phyloP scores from a whole-genome alignment of 2,329 filamentous ascomycete genomes.

The Exophiala sp. region DNA sequence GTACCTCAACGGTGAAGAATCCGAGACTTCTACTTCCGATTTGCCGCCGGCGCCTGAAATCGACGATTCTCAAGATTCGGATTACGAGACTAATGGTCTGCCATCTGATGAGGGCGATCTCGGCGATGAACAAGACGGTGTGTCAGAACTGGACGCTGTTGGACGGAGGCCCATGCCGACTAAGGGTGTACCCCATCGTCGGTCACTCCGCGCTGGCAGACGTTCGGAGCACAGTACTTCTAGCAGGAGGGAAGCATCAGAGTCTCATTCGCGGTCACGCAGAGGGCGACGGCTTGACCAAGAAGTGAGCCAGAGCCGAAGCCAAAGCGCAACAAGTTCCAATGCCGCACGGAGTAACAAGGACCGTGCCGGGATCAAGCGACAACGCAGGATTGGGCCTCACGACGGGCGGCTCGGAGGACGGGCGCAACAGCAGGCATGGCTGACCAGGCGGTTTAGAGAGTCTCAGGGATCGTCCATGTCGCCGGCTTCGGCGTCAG shows the following conservation, averaged over 20 bases:
- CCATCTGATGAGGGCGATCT: conserved; percentile 8
- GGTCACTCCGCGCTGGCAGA: background rate
- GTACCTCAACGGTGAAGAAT: background rate
- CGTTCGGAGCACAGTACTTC: background rate
- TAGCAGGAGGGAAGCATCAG: background rate
- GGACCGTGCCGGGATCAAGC: conserved; percentile 2
- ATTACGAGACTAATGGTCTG: conserved; percentile 18
- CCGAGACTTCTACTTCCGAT: conserved; percentile 2
- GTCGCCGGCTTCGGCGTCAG: background rate
- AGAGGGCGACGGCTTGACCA: background rate
- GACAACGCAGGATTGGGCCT: conserved; percentile 9
- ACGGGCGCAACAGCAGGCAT: conserved; percentile 11
- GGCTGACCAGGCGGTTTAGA: conserved; percentile 11
- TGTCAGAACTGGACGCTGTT: conserved; percentile 1
- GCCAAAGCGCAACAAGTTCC: background rate
- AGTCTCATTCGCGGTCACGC: background rate
- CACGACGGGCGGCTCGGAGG: conserved; percentile 15
- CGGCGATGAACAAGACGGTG: conserved; percentile 3
- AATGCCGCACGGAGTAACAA: background rate
- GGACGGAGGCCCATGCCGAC: background rate
- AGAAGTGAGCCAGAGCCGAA: background rate
- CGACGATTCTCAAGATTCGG: conserved; percentile 16
- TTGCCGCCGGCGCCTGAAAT: conserved; percentile 5
- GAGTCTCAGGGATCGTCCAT: conserved; percentile 6
- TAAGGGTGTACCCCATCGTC: background rate